Evolutionary conservation across 2,329 filamentous ascomycete species (phyloP).

Genomic region (Neurospora sp.): DNA sequence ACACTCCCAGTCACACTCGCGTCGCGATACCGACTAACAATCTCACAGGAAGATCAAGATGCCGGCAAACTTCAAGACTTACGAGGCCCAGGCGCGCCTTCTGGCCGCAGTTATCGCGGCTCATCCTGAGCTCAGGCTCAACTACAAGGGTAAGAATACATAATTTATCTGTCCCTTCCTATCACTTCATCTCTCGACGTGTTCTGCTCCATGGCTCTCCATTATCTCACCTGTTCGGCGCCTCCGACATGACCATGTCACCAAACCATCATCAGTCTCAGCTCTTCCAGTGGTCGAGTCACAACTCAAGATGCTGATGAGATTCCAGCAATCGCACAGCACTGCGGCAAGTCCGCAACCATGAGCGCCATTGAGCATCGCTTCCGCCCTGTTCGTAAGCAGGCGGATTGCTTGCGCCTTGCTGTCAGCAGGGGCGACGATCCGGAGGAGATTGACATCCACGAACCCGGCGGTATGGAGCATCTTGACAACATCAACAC

Average conservation of each 20-base stretch:
- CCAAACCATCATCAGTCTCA: neutral
- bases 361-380: constrained; percentile 39
- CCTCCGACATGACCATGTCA: neutral
- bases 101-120: constrained; percentile 52
- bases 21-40: neutral
- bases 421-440: constrained; percentile 28
- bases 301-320: constrained; percentile 11
- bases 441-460: constrained; percentile 30
- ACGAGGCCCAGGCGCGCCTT: constrained; percentile 50
- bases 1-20: neutral
- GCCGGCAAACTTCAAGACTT: constrained; percentile 49
- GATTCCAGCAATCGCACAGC: constrained; percentile 34
- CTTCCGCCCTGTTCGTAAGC: constrained; percentile 36
- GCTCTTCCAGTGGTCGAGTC: neutral
- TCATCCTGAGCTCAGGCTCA: constrained; percentile 42
- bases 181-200: neutral
- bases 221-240: neutral
- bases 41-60: constrained; percentile 25
- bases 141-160: constrained; percentile 47
- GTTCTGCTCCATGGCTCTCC: neutral
- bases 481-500: neutral
- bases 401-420: constrained; percentile 28
- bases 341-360: constrained; percentile 21
- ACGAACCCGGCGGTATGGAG: constrained; percentile 32
- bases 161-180: constrained; percentile 1